phyloP scores from a whole-genome alignment of 768 basidiomycete species.

The Mycena crocata region DNA sequence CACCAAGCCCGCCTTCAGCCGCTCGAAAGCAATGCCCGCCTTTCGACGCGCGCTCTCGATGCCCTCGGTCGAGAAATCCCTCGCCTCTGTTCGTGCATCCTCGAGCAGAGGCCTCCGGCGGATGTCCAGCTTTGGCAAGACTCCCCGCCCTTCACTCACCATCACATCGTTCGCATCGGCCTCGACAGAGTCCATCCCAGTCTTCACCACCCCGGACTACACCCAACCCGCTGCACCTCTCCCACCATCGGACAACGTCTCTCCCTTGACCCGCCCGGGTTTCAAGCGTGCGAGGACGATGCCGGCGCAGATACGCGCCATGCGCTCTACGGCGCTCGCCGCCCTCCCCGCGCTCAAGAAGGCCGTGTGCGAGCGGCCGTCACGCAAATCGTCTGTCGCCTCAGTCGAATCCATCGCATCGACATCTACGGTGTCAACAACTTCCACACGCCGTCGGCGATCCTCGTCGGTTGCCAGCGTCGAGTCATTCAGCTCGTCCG shows the following conservation, averaged over 20 bases:
- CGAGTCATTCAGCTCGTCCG: conserved; percentile 18
- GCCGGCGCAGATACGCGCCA: conserved; percentile 16
- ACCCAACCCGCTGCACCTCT: background rate
- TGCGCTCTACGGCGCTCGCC: background rate
- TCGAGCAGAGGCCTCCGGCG: conserved; percentile 13
- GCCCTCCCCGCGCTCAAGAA: background rate
- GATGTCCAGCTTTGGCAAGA: conserved; percentile 9
- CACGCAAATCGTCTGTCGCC: background rate
- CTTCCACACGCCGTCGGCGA: background rate
- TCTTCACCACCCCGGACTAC: conserved; percentile 22
- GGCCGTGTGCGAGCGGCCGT: background rate
- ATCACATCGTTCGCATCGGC: background rate
- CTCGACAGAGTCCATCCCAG: conserved; percentile 16
- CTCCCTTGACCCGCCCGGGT: conserved; percentile 16
- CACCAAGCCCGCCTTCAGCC: conserved; percentile 7
- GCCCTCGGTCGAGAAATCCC: conserved; percentile 14
- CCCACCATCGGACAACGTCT: background rate
- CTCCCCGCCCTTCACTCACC: background rate
- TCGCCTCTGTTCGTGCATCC: conserved; percentile 2
- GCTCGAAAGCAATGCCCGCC: conserved; percentile 20
- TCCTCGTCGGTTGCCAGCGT: conserved; percentile 8
- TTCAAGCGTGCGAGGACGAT: conserved; percentile 17
- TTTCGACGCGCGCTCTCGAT: conserved; percentile 13
- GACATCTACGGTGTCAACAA: background rate
- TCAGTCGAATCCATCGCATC: background rate